phyloP scores from a whole-genome alignment of 73 alveolate genomes.

The Paramecium caudatum region DNA sequence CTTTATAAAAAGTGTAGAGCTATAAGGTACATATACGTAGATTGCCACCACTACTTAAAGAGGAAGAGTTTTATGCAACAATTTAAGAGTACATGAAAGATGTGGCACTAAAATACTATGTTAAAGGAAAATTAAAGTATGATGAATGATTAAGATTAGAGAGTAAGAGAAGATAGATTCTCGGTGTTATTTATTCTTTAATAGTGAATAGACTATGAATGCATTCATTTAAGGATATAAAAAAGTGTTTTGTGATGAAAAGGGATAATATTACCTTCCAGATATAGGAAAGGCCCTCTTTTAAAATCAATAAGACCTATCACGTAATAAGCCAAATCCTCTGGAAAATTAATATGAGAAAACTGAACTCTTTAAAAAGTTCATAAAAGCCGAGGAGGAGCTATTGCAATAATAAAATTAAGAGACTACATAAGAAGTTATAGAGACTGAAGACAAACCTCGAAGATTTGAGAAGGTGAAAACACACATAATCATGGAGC shows the following conservation, averaged over 20 bases:
- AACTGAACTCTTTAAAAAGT: neutral
- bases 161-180: conserved; percentile 56
- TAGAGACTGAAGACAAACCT: conserved; percentile 15
- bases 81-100: neutral
- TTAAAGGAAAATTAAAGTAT: conserved; percentile 53
- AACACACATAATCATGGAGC: neutral
- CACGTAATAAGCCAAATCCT: neutral
- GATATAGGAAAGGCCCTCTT: conserved; percentile 26
- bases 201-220: neutral
- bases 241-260: conserved; percentile 50
- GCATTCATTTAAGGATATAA: conserved; percentile 26
- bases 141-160: neutral
- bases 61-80: conserved; percentile 23
- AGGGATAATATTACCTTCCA: conserved; percentile 17
- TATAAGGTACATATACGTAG: conserved; percentile 9
- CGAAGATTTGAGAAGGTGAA: conserved; percentile 30
- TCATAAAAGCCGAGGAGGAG: neutral
- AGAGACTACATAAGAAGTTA: neutral
- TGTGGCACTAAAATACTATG: conserved; percentile 1
- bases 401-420: neutral
- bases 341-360: conserved; percentile 21
- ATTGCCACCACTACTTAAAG: conserved; percentile 41
- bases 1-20: neutral
- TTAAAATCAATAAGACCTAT: neutral
- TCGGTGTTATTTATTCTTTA: conserved; percentile 6